A percentile compares a stretch with the other conserved stretches of the same genome.
phyloP scores from a whole-genome alignment of 495 filamentous ascomycete species.

The Trichoderma gamsii region DNA sequence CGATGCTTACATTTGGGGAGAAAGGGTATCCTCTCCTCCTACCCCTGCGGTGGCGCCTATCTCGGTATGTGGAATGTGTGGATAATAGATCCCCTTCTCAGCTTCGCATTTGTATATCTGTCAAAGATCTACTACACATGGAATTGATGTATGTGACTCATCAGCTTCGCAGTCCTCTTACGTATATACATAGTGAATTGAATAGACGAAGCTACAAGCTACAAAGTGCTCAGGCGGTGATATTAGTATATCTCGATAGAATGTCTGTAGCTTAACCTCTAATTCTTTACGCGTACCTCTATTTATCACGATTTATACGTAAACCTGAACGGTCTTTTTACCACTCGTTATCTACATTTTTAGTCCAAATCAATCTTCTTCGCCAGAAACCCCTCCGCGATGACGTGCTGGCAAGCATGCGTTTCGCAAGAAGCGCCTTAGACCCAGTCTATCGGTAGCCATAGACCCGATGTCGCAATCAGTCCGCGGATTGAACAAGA shows the following conservation, averaged over 20 bases:
- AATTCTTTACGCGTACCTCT: no score
- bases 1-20: background rate
- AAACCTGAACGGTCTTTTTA: no score
- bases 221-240: no score
- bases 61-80: background rate
- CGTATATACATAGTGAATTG: no score
- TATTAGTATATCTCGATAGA: no score
- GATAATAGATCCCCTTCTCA: background rate
- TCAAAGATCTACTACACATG: background rate
- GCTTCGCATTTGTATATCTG: background rate
- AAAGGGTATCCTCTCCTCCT: no score
- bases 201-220: no score
- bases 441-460: background rate
- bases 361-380: background rate
- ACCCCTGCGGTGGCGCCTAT: background rate
- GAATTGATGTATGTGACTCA: background rate
- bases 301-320: no score
- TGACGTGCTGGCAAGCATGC: conserved; percentile 16
- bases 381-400: background rate
- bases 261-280: no score
- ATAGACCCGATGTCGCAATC: background rate
- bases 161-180: background rate
- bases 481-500: background rate
- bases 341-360: background rate
- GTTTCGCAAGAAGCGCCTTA: conserved; percentile 12